Percentiles rank a stretch among this genome's conserved stretches.
Conservation (phyloP, 1,139 yeast genomes). For the Blastobotrys malaysiensis region DNA sequence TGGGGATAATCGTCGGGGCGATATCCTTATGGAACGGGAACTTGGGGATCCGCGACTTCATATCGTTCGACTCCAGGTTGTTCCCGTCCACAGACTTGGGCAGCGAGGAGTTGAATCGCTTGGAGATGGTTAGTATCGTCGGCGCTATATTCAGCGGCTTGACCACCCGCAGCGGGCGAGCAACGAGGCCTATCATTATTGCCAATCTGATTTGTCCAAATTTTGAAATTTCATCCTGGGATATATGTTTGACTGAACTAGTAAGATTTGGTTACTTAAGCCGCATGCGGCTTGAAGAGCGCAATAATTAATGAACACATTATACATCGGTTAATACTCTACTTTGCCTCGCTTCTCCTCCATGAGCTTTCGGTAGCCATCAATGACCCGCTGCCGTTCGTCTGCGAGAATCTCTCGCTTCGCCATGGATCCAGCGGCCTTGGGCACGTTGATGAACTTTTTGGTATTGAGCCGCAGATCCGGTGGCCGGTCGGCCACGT, state of each 20-base stretch:
- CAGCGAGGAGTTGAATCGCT: slow-evolving; percentile 15
- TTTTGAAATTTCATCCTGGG: not conserved
- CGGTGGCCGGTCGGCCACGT: slow-evolving; percentile 39
- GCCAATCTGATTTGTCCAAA: not conserved
- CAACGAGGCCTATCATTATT: not conserved
- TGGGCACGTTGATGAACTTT: slow-evolving; percentile 34
- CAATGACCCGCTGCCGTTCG: slow-evolving; percentile 36
- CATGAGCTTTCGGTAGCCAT: slow-evolving; percentile 28
- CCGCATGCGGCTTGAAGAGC: not conserved
- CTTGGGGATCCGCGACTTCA: slow-evolving; percentile 38
- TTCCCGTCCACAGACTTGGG: slow-evolving; percentile 25
- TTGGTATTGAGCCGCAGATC: slow-evolving; percentile 32
- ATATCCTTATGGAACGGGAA: slow-evolving; percentile 64
- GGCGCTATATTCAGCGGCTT: not conserved
- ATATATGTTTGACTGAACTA: not conserved
- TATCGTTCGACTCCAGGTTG: slow-evolving; percentile 29
- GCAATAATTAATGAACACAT: too few relatives aligned
- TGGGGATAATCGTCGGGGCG: slow-evolving; percentile 64
- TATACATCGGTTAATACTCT: not conserved
- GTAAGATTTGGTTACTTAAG: not conserved
- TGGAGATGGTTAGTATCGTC: not conserved
- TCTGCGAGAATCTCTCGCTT: slow-evolving; percentile 34
- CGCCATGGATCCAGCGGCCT: slow-evolving; percentile 38
- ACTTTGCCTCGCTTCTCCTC: slow-evolving; percentile 2
- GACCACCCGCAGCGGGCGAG: not conserved